These are phyloP conservation scores for Capsicum pubescens DNA, from an alignment of 257 asterid genomes.

Conservation along the genomic window DNA sequence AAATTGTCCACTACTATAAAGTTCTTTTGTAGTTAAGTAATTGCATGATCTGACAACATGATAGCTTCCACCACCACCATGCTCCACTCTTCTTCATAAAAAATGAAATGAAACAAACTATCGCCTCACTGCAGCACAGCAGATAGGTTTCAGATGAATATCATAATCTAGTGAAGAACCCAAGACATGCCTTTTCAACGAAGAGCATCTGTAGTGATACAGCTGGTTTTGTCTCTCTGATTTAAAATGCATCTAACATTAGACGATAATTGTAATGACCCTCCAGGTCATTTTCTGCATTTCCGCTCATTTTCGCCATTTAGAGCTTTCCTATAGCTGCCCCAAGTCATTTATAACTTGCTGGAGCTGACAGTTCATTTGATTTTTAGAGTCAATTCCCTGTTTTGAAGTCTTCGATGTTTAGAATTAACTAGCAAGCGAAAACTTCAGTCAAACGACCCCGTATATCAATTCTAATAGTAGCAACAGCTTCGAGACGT, in stretches of 20 bases:
- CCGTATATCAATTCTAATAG: too few species aligned
- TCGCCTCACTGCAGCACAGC: not conserved
- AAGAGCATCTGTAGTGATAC: slow-evolving; percentile 11
- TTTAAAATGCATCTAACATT: slow-evolving; percentile 17
- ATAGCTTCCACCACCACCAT: slow-evolving; percentile 20
- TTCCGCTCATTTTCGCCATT: too few species aligned
- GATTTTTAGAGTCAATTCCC: too few species aligned
- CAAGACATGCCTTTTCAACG: not conserved
- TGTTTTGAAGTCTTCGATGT: too few species aligned
- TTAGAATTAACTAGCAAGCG: too few species aligned
- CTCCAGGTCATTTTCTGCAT: too few species aligned
- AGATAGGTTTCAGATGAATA: not conserved
- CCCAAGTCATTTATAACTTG: too few species aligned
- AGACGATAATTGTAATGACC: not conserved
- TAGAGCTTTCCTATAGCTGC: too few species aligned
- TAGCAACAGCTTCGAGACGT: too few species aligned
- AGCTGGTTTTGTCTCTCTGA: slow-evolving; percentile 18
- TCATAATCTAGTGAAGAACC: slow-evolving; percentile 15
- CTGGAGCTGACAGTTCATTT: too few species aligned
- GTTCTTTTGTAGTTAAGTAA: slow-evolving; percentile 15
- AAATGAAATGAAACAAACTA: not conserved
- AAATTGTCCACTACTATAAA: not conserved
- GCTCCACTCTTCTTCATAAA: not conserved
- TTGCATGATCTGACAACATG: not conserved
- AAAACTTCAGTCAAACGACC: too few species aligned